phyloP scores from a whole-genome alignment of 352 stramenopile genomes.

The Aphanomyces astaci region DNA sequence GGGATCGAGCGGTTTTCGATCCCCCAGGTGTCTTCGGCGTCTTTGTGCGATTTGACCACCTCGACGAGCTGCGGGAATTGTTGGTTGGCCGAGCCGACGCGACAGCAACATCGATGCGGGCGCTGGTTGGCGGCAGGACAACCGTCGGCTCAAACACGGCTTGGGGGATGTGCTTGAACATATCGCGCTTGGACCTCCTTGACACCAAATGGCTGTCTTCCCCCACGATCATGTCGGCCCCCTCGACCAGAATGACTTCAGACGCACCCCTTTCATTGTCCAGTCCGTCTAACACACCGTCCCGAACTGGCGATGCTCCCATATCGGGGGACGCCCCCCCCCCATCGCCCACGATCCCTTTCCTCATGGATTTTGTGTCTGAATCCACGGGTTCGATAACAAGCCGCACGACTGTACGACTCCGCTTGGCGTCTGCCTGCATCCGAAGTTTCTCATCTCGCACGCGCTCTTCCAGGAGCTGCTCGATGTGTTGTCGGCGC shows the following conservation, averaged over 20 bases:
- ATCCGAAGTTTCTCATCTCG: neutral
- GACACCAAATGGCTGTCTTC: slow-evolving; percentile 16
- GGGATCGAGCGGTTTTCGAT: neutral
- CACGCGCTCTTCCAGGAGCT: slow-evolving; percentile 6
- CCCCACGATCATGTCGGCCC: slow-evolving; percentile 14
- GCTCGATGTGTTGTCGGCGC: slow-evolving; percentile 5
- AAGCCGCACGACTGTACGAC: neutral
- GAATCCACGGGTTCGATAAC: neutral
- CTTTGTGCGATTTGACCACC: neutral
- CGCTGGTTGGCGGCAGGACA: neutral
- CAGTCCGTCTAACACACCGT: neutral
- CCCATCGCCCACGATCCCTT: neutral
- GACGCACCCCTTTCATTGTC: neutral
- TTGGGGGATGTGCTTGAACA: slow-evolving; percentile 1
- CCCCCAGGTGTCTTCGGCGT: neutral
- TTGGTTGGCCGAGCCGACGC: neutral
- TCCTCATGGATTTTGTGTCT: neutral
- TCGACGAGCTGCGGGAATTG: neutral
- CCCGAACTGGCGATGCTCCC: no score
- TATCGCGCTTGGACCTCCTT: slow-evolving; percentile 8
- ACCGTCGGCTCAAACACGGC: slow-evolving; percentile 8
- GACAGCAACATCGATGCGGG: neutral
- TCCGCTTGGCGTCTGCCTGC: neutral
- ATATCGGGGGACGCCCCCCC: neutral
- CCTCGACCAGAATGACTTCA: slow-evolving; percentile 15